Evolutionary conservation across 768 basidiomycete genomes (phyloP), one percentile per base, ranked within the genome.

Genomic region (Suillus ampliporus): DNA sequence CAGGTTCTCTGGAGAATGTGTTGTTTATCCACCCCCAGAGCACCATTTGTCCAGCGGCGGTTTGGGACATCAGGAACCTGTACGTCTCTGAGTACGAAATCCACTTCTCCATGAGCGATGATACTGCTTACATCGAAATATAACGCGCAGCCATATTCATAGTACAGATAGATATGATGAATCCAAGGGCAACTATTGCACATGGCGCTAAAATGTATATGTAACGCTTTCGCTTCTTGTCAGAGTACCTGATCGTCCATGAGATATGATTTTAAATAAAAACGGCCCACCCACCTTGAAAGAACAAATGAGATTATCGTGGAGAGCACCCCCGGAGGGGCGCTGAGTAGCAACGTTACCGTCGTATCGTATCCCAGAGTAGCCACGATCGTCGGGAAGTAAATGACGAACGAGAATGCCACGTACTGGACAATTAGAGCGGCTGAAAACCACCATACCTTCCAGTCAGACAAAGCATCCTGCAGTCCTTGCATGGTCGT

Each of bases 1-100:
- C 85, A 2, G 92, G 86, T 19, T 92, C 88, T 21, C 88, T 85
- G 35, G 91, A 85, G 73, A 95, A 79, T 7, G 80, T 78, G 62
- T 79, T 83, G 50, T 78, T 78, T 54, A 84, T 76, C 83, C 80
- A 82, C 15, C 44, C 61, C 31, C 48, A 62, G n/a, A 90, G 86
- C 62, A 82, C 82, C 64, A 91, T 84, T 72, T 88, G 89, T 5
- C 84, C 90, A 1, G 86, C 82, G 69, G 89, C 89, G 1, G 84
- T 84, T 67, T 87, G 84, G 4, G 88, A 86, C 85, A 90, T 87
- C 48, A 92, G 73, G 74, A 92, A 91, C 37, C 89, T 90, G 65
- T 5, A 14, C 23, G 19, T 37, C 17, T 50, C 17, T 50, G 48
- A 50, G 46, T 17, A 46, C 14, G 34, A 62, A 6, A 38, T 5